Percentiles rank a stretch among this genome's conserved stretches.
Conservation (phyloP, 768 basidiomycete species). For the Boletus sp. region DNA sequence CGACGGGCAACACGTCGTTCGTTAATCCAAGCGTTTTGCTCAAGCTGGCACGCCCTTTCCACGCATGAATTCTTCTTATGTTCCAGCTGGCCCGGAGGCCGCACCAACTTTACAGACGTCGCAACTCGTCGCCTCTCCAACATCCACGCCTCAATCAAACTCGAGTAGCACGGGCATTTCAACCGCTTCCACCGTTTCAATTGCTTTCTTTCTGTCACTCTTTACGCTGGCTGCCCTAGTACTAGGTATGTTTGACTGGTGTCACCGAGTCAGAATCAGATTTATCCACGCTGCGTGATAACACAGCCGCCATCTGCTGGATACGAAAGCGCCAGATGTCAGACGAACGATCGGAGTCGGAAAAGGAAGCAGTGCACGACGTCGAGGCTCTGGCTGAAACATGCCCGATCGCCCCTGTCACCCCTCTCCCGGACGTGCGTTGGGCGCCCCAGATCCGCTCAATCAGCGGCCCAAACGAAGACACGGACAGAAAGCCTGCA, state of each 20-base stretch:
- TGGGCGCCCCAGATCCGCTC: conserved; percentile 35
- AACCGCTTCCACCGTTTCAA: not conserved
- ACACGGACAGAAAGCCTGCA: conserved; percentile 31
- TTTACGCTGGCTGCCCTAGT: conserved; percentile 19
- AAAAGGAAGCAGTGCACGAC: conserved; percentile 12
- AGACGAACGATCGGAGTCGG: conserved; percentile 2
- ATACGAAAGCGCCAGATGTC: conserved; percentile 9
- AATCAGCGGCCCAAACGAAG: conserved; percentile 47
- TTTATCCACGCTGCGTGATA: not conserved
- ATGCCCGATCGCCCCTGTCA: conserved; percentile 21
- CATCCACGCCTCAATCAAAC: not conserved
- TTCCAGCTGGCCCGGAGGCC: conserved; percentile 8
- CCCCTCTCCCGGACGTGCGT: conserved; percentile 26
- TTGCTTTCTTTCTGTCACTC: conserved; percentile 16
- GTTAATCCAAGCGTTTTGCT: not conserved
- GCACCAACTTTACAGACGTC: conserved; percentile 2
- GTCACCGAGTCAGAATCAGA: not conserved
- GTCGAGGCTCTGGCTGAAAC: conserved; percentile 14
- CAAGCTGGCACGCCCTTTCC: not conserved
- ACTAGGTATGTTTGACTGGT: conserved; percentile 18
- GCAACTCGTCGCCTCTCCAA: not conserved
- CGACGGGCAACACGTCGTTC: conserved; percentile 2
- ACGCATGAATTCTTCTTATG: conserved; percentile 5
- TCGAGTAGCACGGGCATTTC: conserved; percentile 2
- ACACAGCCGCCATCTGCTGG: conserved; percentile 13